Evolutionary conservation across 1,284 basidiomycete species (phyloP).

Genomic region (Wolfiporia cocos): DNA sequence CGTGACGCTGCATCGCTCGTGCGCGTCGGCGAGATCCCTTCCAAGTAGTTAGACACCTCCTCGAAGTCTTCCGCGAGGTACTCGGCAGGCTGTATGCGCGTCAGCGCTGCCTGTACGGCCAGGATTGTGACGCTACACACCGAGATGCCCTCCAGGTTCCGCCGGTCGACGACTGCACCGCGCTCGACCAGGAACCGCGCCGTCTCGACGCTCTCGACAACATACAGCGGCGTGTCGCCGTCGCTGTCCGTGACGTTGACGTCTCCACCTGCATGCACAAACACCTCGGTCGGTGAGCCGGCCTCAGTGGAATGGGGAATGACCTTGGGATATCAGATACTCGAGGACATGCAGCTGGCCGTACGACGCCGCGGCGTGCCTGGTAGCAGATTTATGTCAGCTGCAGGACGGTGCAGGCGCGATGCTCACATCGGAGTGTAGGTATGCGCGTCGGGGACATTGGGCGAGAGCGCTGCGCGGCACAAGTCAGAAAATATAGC

Average conservation of each 20-base stretch:
- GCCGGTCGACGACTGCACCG: conserved; percentile 63
- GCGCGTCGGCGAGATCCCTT: conserved; percentile 8
- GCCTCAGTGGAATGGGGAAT: conserved; percentile 7
- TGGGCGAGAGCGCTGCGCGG: conserved; percentile 71
- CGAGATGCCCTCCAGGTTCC: conserved; percentile 71
- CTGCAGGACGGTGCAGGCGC: too few relatives aligned
- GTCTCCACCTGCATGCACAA: conserved; percentile 64
- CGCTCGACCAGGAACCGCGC: conserved; percentile 76
- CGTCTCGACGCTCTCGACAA: conserved; percentile 78
- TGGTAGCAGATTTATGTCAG: conserved; percentile 19
- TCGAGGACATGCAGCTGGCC: conserved; percentile 72
- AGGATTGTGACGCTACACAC: conserved; percentile 37
- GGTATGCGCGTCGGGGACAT: conserved; percentile 69
- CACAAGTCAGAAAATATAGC: too few relatives aligned
- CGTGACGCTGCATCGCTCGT: conserved; percentile 9
- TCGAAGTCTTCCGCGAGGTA: conserved; percentile 76
- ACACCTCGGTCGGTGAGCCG: conserved; percentile 5
- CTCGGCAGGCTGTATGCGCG: conserved; percentile 56
- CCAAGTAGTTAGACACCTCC: conserved; percentile 69
- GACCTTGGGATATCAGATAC: conserved; percentile 73
- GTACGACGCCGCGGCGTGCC: conserved; percentile 95
- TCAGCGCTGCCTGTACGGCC: not conserved
- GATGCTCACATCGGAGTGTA: conserved; percentile 78
- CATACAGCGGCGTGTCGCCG: conserved; percentile 88
- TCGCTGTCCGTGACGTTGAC: conserved; percentile 85